Evolutionary conservation across 106 monocot species (phyloP).

Genomic region (Vanilla planifolia): DNA sequence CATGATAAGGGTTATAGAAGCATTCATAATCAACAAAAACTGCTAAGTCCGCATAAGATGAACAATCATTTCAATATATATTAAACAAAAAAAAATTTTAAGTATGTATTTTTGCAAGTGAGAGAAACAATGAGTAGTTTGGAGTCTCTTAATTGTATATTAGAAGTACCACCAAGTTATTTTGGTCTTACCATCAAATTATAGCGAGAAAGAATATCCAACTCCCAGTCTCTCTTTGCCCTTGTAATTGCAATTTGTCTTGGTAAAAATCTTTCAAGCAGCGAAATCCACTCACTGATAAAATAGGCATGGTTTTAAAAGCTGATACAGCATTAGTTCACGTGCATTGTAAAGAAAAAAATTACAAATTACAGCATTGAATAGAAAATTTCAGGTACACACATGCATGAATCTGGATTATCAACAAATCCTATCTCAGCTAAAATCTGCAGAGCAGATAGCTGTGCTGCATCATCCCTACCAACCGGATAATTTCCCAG

Average conservation of each 20-base stretch:
- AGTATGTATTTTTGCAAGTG: too few relatives aligned
- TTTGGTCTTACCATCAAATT: slow-evolving; percentile 53
- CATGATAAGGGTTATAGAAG: too few relatives aligned
- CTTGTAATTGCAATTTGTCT: slow-evolving; percentile 89
- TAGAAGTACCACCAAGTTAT: background rate
- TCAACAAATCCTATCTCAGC: slow-evolving; percentile 84
- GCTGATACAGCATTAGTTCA: background rate
- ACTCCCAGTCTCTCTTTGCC: slow-evolving; percentile 90
- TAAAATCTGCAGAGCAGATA: slow-evolving; percentile 88
- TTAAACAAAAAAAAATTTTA: too few relatives aligned
- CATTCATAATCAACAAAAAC: too few relatives aligned
- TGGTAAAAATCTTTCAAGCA: slow-evolving; percentile 95
- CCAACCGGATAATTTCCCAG: slow-evolving; percentile 97
- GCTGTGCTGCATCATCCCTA: slow-evolving; percentile 93
- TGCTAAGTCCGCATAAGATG: too few relatives aligned
- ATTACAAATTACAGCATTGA: too few relatives aligned
- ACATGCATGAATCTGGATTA: slow-evolving; percentile 79
- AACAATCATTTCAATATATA: too few relatives aligned
- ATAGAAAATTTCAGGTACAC: too few relatives aligned
- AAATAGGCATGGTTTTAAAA: slow-evolving; percentile 1
- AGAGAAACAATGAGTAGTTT: too few relatives aligned
- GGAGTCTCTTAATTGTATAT: too few relatives aligned
- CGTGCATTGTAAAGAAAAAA: background rate
- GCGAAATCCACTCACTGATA: slow-evolving; percentile 85
- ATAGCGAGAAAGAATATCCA: slow-evolving; percentile 84